Conservation (phyloP, 202 grass and related monocot genomes). For the Carex arenaria region DNA sequence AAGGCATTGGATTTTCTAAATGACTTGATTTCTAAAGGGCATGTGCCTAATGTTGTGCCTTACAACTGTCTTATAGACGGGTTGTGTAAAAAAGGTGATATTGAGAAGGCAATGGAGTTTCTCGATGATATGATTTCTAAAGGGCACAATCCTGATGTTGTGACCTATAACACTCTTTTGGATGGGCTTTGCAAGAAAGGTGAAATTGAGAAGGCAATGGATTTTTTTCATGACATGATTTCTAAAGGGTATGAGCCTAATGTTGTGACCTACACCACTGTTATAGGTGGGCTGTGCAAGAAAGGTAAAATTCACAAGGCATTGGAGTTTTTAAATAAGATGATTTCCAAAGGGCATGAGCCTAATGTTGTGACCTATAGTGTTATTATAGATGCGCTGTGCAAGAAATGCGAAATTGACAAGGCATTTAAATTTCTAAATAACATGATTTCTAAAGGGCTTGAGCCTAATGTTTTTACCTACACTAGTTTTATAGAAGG, state of each 20-base stretch:
- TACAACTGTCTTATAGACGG: background rate
- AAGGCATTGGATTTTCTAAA: background rate
- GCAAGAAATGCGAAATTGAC: background rate
- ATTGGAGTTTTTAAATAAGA: background rate
- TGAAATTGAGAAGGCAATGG: constrained; percentile 8
- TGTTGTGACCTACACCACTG: background rate
- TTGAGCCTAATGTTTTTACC: constrained; percentile 39
- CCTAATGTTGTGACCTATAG: constrained; percentile 1
- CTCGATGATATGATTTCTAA: background rate
- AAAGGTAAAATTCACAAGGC: background rate
- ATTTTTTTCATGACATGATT: background rate
- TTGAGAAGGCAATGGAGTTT: background rate
- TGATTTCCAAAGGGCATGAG: background rate
- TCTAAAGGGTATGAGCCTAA: background rate
- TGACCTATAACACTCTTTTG: constrained; percentile 2
- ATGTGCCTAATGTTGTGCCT: background rate
- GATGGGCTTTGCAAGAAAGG: background rate
- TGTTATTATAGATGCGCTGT: background rate
- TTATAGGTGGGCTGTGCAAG: background rate
- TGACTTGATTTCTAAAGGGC: background rate
- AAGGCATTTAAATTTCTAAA: background rate
- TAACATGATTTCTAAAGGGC: background rate
- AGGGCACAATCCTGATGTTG: background rate
- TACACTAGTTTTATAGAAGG: constrained; percentile 49
- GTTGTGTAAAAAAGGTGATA: background rate